Evolutionary conservation across 352 stramenopile species (phyloP).

Genomic region (Stephanocyclus meneghinianus): DNA sequence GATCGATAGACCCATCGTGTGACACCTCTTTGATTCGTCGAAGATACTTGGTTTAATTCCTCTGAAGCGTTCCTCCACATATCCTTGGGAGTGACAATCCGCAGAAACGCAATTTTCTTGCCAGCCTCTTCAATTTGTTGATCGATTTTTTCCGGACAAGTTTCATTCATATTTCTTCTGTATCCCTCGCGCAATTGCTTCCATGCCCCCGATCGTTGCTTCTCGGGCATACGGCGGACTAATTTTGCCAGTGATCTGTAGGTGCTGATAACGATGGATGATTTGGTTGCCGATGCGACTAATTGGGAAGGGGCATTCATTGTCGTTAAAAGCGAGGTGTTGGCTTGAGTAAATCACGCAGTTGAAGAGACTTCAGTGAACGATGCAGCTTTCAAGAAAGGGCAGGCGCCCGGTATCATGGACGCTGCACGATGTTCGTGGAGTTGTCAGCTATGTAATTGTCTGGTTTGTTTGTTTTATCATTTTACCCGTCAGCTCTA

Average conservation of each 20-base stretch:
- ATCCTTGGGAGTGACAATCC: slow-evolving; percentile 65
- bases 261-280: slow-evolving; percentile 47
- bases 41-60: not conserved
- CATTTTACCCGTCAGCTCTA: no score
- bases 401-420: no score
- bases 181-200: slow-evolving; percentile 59
- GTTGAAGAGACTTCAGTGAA: no score
- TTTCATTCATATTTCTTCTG: slow-evolving; percentile 41
- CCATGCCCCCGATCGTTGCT: slow-evolving; percentile 45
- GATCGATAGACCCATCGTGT: slow-evolving; percentile 52
- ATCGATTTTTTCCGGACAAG: slow-evolving; percentile 46
- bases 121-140: slow-evolving; percentile 60
- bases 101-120: slow-evolving; percentile 69
- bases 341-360: no score
- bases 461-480: no score
- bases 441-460: no score
- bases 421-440: no score
- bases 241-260: slow-evolving; percentile 63
- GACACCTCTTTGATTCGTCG: slow-evolving; percentile 43
- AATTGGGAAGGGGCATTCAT: slow-evolving; percentile 3
- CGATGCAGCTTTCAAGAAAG: no score
- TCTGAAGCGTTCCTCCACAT: slow-evolving; percentile 16
- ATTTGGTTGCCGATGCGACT: slow-evolving; percentile 11
- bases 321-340: not conserved
- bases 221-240: slow-evolving; percentile 53